Base-by-base conservation (phyloP, 331 rosid genomes). In the Quercus tomentella region DNA sequence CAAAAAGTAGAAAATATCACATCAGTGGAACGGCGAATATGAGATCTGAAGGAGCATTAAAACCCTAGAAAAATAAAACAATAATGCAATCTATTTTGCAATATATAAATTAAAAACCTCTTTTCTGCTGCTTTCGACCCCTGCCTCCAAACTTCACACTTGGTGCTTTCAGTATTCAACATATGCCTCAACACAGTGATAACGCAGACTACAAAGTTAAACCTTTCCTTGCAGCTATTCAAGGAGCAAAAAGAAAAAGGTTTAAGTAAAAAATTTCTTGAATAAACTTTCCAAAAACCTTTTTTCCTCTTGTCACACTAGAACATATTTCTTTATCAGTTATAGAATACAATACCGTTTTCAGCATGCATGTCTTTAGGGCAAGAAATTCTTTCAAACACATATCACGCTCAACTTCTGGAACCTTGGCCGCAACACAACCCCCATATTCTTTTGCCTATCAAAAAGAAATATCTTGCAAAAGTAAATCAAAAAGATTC, bases 391-490 rank as follows among this genome's bases (percentile, higher is more conserved):
- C 99, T 84, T 93, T 91, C 65, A 83, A 79, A 84, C 98, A 96
- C 83, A 93, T 82, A 81, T 93, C 94, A 37, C 78, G 92, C 77
- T 96, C 99, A 86, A 96, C 88, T 77, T 93, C 90, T 61, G 99
- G 99, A 88, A 96, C 93, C 85, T 93, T 96, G 7, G 91, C 90
- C 14, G 97, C 97, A 79, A 93, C 90, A 85, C 99, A 96, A 71
- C 90, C 81, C 72, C 99, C 98, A 10, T 96, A 96, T 55, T 89
- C 93, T 86, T 84, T 93, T 17, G 89, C 97, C 99, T 93, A 78
- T 61, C 22, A 67, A 61, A 49, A 80, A 71, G 76, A 60, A 77
- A 68, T 81, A 55, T 49, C 22, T 31, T 45, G 41, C 65, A 17
- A 56, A 62, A 76, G 26, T 10, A 12, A 56, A 30, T 54, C 7